These are phyloP conservation scores for Theileria luwenshuni DNA, from an alignment of 169 alveolate species.

Conservation along the genomic window DNA sequence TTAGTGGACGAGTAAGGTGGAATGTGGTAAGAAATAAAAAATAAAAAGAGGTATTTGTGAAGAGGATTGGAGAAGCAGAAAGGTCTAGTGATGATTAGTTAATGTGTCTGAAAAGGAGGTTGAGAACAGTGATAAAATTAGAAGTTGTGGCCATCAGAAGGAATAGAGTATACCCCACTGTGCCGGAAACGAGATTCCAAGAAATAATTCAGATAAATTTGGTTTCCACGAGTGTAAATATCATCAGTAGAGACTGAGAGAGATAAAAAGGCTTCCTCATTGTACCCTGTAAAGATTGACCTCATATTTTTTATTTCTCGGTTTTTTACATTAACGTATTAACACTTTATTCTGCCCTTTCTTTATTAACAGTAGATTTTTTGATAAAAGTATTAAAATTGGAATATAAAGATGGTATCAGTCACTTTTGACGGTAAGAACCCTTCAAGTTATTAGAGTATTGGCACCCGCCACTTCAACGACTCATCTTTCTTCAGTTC, in stretches of 20 bases:
- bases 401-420: neutral
- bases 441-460: too few relatives aligned
- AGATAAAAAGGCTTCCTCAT: conserved; percentile 1
- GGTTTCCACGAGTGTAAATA: neutral
- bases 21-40: too few relatives aligned
- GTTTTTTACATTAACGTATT: neutral
- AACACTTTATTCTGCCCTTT: neutral
- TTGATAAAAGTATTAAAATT: neutral
- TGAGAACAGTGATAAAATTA: too few relatives aligned
- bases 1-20: too few relatives aligned
- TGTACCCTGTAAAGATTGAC: conserved; percentile 1
- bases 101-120: too few relatives aligned
- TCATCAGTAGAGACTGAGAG: neutral
- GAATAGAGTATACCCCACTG: conserved; percentile 15
- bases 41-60: too few relatives aligned
- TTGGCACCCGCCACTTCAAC: too few relatives aligned
- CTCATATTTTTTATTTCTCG: conserved; percentile 2
- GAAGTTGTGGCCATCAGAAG: too few relatives aligned
- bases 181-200: conserved; percentile 9
- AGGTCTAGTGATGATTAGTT: too few relatives aligned
- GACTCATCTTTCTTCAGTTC: too few relatives aligned
- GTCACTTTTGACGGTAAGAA: too few relatives aligned
- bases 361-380: neutral
- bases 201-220: conserved; percentile 5
- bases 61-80: too few relatives aligned